phyloP scores from a whole-genome alignment of 1,139 yeast species.

The Yamadazyma mexicana region DNA sequence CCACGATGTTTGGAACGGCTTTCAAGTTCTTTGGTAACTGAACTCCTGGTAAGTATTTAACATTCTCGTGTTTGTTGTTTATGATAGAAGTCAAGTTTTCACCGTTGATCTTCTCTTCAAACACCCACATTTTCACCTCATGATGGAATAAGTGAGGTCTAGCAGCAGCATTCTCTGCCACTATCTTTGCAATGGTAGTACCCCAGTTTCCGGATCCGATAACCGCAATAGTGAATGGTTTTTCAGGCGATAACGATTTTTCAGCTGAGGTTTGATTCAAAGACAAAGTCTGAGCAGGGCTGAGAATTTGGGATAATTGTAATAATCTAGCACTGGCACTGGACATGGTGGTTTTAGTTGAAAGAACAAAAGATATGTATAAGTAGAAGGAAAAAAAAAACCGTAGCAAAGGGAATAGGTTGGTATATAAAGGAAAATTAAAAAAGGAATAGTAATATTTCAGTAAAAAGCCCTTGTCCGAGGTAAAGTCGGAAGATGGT shows the following conservation, averaged over 20 bases:
- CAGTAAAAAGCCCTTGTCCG: neutral
- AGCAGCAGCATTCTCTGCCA: conserved; percentile 44
- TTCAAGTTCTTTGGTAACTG: conserved; percentile 43
- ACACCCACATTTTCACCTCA: conserved; percentile 50
- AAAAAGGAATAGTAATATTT: neutral
- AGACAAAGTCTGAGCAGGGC: conserved; percentile 18
- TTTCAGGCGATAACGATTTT: conserved; percentile 24
- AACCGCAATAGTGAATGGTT: conserved; percentile 42
- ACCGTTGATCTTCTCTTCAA: conserved; percentile 44
- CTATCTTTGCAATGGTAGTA: conserved; percentile 47
- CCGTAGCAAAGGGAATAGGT: neutral
- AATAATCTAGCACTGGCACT: conserved; percentile 38
- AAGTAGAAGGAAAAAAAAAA: no score
- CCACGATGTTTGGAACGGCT: conserved; percentile 41
- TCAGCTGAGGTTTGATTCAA: conserved; percentile 14
- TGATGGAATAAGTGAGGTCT: conserved; percentile 41
- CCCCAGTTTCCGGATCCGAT: conserved; percentile 55
- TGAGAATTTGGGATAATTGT: conserved; percentile 38
- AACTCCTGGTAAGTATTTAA: conserved; percentile 46
- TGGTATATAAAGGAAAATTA: neutral
- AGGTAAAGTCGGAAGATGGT: conserved; percentile 1
- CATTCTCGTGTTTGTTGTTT: conserved; percentile 45
- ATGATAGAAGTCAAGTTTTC: conserved; percentile 45
- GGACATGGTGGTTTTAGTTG: conserved; percentile 8
- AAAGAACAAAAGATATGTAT: neutral